Conservation (phyloP, 805 yeast species). For the Candida saitoana region DNA sequence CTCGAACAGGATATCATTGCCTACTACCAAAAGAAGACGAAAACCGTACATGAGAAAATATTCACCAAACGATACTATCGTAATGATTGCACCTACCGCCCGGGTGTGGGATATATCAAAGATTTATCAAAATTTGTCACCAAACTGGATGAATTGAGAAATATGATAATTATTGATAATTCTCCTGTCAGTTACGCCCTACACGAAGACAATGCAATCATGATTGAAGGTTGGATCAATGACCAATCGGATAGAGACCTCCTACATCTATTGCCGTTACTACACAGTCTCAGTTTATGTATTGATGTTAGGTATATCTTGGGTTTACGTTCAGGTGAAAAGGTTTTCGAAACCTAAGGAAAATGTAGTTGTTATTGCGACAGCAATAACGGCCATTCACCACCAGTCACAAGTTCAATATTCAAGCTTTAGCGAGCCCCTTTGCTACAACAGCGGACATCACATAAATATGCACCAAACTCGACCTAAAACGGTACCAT, state of each 20-base stretch:
- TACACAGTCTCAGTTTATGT: slow-evolving; percentile 69
- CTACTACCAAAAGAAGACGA: slow-evolving; percentile 6
- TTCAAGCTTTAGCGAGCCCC: neutral
- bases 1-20: slow-evolving; percentile 57
- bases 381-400: no score
- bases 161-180: slow-evolving; percentile 80
- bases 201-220: slow-evolving; percentile 84
- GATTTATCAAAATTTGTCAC: slow-evolving; percentile 38
- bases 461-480: neutral
- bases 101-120: slow-evolving; percentile 78
- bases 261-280: slow-evolving; percentile 73
- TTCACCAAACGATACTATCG: slow-evolving; percentile 68
- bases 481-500: neutral
- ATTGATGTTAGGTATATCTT: slow-evolving; percentile 80
- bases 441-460: neutral
- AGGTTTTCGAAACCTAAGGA: slow-evolving; percentile 42
- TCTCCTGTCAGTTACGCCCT: slow-evolving; percentile 85
- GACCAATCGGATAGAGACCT: slow-evolving; percentile 90
- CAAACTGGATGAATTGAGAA: slow-evolving; percentile 69
- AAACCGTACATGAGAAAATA: slow-evolving; percentile 7
- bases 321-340: slow-evolving; percentile 71
- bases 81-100: slow-evolving; percentile 69
- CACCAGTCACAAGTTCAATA: no score
- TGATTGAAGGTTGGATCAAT: slow-evolving; percentile 96
- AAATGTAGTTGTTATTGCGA: no score